phyloP scores from a whole-genome alignment of 192 early-diverging fungal species.

The Martensiomyces pterosporus region DNA sequence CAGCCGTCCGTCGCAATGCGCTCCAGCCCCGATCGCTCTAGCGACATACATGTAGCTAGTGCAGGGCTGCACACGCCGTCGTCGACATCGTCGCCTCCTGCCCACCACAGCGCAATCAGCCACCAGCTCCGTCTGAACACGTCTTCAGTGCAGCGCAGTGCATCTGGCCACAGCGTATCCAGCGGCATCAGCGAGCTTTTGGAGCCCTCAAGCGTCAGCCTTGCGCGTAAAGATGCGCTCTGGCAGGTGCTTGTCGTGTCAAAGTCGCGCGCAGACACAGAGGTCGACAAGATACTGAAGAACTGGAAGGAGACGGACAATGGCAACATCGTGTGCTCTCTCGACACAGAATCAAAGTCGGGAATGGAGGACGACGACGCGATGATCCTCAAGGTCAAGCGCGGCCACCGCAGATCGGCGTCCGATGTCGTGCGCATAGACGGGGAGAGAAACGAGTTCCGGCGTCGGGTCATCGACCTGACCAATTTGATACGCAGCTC shows the following conservation, averaged over 20 bases:
- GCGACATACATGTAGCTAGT: conserved; percentile 6
- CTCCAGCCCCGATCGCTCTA: conserved; percentile 36
- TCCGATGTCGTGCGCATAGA: conserved; percentile 43
- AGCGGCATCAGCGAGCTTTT: conserved; percentile 51
- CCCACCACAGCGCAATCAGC: conserved; percentile 11
- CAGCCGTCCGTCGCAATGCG: conserved; percentile 17
- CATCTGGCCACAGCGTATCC: conserved; percentile 44
- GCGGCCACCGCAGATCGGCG: conserved; percentile 42
- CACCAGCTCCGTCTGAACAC: conserved; percentile 38
- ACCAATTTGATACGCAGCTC: conserved; percentile 31
- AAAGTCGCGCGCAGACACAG: conserved; percentile 46
- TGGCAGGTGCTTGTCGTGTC: conserved; percentile 50
- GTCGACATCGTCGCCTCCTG: conserved; percentile 40
- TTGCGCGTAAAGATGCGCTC: conserved; percentile 46
- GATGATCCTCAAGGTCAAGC: conserved; percentile 51
- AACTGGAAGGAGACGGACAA: conserved; percentile 42
- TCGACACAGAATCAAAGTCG: conserved; percentile 33
- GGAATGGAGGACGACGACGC: conserved; percentile 42
- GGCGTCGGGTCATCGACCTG: conserved; percentile 44
- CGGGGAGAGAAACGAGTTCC: conserved; percentile 43
- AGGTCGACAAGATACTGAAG: conserved; percentile 47
- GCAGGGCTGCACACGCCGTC: conserved; percentile 32
- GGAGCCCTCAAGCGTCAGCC: conserved; percentile 46
- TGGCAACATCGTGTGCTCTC: conserved; percentile 32
- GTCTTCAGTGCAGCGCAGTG: conserved; percentile 43